These are phyloP conservation scores for Avicennia marina DNA, from an alignment of 257 asterid species.

Conservation along the genomic window DNA sequence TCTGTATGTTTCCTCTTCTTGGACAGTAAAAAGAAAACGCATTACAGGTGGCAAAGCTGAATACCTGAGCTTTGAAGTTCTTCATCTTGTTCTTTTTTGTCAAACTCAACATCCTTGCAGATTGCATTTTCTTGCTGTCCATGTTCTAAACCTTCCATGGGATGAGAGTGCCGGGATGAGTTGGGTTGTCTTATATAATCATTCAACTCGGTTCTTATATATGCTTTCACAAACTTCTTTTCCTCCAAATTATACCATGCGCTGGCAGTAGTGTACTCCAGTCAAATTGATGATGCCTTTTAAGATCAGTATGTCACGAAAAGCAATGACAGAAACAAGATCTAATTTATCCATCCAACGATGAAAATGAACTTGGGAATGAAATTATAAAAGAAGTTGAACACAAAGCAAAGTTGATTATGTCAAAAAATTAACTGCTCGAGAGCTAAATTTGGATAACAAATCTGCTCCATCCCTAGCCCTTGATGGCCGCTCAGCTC, in stretches of 20 bases:
- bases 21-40: background rate
- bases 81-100: slow-evolving; percentile 25
- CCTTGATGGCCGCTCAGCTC: no score
- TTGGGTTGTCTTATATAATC: slow-evolving; percentile 23
- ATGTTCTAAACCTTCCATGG: slow-evolving; percentile 10
- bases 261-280: slow-evolving; percentile 26
- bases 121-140: slow-evolving; percentile 21
- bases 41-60: background rate
- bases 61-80: slow-evolving; percentile 35
- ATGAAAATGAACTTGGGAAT: background rate
- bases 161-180: slow-evolving; percentile 4
- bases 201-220: slow-evolving; percentile 34
- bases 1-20: background rate
- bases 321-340: background rate
- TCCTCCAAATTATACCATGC: slow-evolving; percentile 34
- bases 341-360: background rate
- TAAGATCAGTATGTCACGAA: background rate
- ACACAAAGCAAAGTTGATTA: no score
- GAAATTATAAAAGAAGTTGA: no score
- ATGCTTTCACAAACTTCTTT: slow-evolving; percentile 25
- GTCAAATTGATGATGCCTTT: background rate
- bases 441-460: no score
- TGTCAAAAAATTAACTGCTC: no score
- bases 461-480: no score
- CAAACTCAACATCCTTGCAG: slow-evolving; percentile 28